Evolutionary conservation across 139 green algal species (phyloP).

Genomic region (Coelastrella sp.): DNA sequence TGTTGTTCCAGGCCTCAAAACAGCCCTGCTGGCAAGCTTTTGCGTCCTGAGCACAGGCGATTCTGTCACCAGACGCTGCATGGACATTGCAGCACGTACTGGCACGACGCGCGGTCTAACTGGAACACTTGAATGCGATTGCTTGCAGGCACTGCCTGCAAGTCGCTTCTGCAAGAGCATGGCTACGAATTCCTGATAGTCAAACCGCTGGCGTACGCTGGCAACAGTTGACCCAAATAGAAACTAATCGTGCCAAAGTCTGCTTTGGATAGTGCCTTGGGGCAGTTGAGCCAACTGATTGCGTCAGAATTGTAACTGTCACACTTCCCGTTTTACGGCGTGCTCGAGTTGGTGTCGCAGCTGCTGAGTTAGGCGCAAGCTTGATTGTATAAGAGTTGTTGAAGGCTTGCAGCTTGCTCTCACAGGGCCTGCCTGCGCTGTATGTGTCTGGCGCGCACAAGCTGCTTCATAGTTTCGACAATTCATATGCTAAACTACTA

Average conservation of each 20-base stretch:
- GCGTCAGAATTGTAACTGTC: neutral
- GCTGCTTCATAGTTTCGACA: too few species aligned
- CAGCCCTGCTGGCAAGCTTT: neutral
- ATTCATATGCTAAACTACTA: too few species aligned
- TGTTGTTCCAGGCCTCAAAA: neutral
- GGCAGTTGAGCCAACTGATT: neutral
- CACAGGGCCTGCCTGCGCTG: neutral
- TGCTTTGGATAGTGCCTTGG: neutral
- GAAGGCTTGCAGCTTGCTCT: neutral
- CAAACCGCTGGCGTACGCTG: neutral
- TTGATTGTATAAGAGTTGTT: neutral
- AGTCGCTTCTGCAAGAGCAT: conserved; percentile 8
- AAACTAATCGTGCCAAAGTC: neutral
- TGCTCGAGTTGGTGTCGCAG: neutral
- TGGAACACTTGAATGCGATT: neutral
- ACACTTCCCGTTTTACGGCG: neutral
- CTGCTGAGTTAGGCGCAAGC: too few species aligned
- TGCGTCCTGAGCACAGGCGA: neutral
- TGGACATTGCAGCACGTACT: conserved; percentile 22
- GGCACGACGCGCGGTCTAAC: neutral
- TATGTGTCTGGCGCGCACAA: too few species aligned
- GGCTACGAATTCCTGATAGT: neutral
- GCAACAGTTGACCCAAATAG: neutral
- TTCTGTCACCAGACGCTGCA: neutral
- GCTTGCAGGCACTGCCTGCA: conserved; percentile 22